A percentile compares a stretch with the other conserved stretches of the same genome.
phyloP scores from a whole-genome alignment of 2,329 filamentous ascomycete species.

The Helicocarpus griseus region DNA sequence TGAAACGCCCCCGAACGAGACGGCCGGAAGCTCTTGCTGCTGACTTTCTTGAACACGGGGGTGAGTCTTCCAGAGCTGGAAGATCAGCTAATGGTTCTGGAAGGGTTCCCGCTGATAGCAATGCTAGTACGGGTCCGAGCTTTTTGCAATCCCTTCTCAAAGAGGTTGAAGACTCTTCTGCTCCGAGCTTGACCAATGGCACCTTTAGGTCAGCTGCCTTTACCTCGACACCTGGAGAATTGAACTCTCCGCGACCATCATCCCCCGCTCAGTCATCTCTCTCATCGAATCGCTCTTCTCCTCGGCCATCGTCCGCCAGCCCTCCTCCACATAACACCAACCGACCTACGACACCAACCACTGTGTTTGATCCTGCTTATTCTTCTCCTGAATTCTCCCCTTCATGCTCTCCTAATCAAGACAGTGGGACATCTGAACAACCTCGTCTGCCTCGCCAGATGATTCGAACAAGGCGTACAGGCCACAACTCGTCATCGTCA shows the following conservation, averaged over 20 bases:
- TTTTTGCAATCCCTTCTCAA: conserved; percentile 80
- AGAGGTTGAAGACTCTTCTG: conserved; percentile 61
- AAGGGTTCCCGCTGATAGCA: conserved; percentile 7
- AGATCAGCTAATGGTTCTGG: conserved; percentile 21
- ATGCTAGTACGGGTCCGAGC: conserved; percentile 51
- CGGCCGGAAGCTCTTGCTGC: conserved; percentile 48
- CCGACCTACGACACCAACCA: conserved; percentile 60
- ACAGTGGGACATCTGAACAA: conserved; percentile 7
- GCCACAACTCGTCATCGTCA: conserved; percentile 32
- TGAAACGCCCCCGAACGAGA: conserved; percentile 78
- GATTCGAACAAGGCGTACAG: conserved; percentile 7
- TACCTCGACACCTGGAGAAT: conserved; percentile 26
- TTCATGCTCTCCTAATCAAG: conserved; percentile 42
- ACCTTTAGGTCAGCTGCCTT: conserved; percentile 24
- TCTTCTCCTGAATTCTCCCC: conserved; percentile 68
- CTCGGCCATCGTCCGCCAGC: conserved; percentile 56
- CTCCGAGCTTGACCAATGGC: conserved; percentile 21
- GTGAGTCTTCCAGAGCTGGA: conserved; percentile 29
- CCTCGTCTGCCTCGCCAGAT: conserved; percentile 12
- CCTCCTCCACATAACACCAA: conserved; percentile 57
- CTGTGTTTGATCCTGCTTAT: conserved; percentile 62
- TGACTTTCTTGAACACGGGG: conserved; percentile 22
- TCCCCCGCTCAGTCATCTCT: conserved; percentile 36
- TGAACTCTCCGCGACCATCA: conserved; percentile 19
- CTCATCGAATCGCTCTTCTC: conserved; percentile 52